Base-by-base conservation (phyloP, 371 early-diverging fungal species). In the Phascolomyces articulosus region DNA sequence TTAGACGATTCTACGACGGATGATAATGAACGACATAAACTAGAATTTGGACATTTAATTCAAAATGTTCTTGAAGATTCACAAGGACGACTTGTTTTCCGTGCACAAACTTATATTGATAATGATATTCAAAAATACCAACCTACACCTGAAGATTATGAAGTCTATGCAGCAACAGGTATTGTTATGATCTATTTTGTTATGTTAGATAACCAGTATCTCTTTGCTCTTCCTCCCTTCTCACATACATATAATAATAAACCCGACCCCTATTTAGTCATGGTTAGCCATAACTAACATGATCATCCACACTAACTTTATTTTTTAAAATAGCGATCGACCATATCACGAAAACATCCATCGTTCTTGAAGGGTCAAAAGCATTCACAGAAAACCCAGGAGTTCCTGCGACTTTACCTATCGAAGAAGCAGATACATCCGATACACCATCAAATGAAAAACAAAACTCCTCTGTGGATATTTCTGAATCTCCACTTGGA, bases 71-170 rank as follows among this genome's bases (percentile, higher is more conserved):
- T 95, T 56, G 87, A 93, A 72, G 96, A 96, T 75, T 76, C 95
- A 4, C 97, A 96, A 72, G 87, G 84, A 44, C 78, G 94, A 23
- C 85, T 96, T 28, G 91, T 89, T 6, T 96, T 95, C 75, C 80
- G 95, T 29, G 92, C 94, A 4, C 91, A 95, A 74, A 78, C 86
- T 40, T 96, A 85, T 72, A 91, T 96, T 31, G 82, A 86, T 27
- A 74, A 81, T 28, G 90, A 94, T 63, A 92, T 96, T 53, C 87
- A 90, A 68, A 81, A 79, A n/a, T 93, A 89, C 78, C 85, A 85
- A 41, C 87, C 93, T 18, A 80, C 87, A 11, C 85, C 89, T 0
- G 78, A 86, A 58, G 93, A 93, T 62, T 77, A 92, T 65, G 83
- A 87, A 27, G 34, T 59, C 21, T 61, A 40, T 2, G 21, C 34